Conservation (phyloP, 2,329 filamentous ascomycete species). For the Sclerotinia sclerotiorum region DNA sequence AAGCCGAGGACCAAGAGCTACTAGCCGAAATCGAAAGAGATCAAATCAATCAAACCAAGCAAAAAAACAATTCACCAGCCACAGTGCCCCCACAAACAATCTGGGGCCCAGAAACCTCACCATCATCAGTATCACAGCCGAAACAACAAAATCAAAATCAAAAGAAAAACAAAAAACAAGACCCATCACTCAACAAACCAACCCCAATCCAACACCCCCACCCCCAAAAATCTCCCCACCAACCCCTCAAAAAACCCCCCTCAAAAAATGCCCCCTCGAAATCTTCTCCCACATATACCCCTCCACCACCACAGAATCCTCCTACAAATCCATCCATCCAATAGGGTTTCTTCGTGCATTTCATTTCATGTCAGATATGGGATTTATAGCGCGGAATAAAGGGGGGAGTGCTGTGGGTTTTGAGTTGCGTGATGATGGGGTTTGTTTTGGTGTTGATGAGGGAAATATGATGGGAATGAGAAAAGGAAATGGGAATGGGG, state of each 20-base stretch:
- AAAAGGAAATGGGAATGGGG: background rate
- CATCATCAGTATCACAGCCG: background rate
- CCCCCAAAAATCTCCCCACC: too few species aligned
- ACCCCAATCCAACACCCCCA: background rate
- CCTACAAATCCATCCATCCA: background rate
- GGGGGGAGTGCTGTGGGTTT: conserved; percentile 8
- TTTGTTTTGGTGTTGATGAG: background rate
- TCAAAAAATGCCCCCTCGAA: background rate
- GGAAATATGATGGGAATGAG: background rate
- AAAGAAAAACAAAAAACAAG: background rate
- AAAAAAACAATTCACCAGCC: background rate
- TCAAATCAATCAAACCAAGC: background rate
- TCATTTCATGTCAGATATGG: conserved; percentile 21
- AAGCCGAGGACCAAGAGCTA: background rate
- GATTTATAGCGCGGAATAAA: conserved; percentile 18
- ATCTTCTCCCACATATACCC: background rate
- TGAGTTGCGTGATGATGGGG: background rate
- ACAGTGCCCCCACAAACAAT: background rate
- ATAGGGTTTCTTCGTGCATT: conserved; percentile 14
- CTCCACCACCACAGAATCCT: background rate
- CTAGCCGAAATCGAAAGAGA: background rate
- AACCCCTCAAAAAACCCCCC: background rate
- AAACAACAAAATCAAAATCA: background rate
- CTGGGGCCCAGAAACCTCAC: background rate
- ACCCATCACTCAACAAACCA: background rate